Evolutionary conservation across 2,329 filamentous ascomycete species (phyloP).

Genomic region (Aspergillus niger): DNA sequence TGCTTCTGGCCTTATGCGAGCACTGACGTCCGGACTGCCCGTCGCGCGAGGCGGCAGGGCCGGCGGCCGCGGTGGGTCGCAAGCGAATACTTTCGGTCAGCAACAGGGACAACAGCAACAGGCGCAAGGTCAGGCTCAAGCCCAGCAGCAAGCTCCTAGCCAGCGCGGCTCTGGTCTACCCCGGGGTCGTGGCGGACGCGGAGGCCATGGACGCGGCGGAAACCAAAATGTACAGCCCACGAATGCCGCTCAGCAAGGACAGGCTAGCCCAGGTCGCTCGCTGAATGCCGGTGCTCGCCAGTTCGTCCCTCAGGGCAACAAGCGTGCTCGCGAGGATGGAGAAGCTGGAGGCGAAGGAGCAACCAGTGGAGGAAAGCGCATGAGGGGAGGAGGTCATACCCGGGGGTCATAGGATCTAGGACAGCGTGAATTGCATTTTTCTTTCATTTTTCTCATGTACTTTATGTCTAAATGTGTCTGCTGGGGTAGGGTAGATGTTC

Average conservation of each 20-base stretch:
- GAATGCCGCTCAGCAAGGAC: constrained; percentile 32
- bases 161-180: constrained; percentile 42
- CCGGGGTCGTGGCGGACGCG: constrained; percentile 50
- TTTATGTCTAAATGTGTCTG: constrained; percentile 17
- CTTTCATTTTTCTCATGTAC: constrained; percentile 18
- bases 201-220: constrained; percentile 38
- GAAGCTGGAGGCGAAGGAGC: constrained; percentile 39
- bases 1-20: constrained; percentile 45
- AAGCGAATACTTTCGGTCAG: constrained; percentile 33
- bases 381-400: constrained; percentile 46
- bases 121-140: constrained; percentile 25
- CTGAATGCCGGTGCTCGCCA: constrained; percentile 55
- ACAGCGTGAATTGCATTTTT: constrained; percentile 7
- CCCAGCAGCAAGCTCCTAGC: constrained; percentile 20
- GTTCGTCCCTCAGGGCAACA: constrained; percentile 60
- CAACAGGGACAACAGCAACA: constrained; percentile 26
- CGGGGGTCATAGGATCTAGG: constrained; percentile 27
- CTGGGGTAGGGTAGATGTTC: neutral
- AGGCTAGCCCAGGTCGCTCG: constrained; percentile 31
- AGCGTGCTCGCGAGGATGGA: constrained; percentile 58
- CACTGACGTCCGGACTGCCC: constrained; percentile 48
- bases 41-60: constrained; percentile 46
- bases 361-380: constrained; percentile 50
- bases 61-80: constrained; percentile 41
- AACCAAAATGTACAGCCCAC: constrained; percentile 46